Conservation (phyloP, 2,329 filamentous ascomycete species). For the Epichloe bromicola region DNA sequence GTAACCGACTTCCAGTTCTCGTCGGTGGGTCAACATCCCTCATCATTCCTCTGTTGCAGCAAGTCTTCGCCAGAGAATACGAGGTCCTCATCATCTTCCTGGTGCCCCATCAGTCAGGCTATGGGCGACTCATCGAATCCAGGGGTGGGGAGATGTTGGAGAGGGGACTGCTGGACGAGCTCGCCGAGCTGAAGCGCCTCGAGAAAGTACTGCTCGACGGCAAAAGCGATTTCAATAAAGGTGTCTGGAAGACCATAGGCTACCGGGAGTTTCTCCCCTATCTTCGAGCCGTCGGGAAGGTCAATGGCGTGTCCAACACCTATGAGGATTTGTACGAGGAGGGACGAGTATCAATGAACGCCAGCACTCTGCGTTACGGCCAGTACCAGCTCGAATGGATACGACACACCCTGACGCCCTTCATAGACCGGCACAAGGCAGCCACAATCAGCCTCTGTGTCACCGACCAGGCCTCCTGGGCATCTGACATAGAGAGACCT, state of each 20-base stretch:
- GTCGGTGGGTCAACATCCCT: constrained; percentile 2
- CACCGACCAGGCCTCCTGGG: neutral
- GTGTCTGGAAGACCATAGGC: neutral
- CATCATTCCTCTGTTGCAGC: neutral
- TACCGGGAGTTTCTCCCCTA: neutral
- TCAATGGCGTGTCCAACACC: neutral
- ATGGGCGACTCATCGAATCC: neutral
- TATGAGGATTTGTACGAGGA: neutral
- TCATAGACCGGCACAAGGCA: neutral
- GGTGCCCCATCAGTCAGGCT: neutral
- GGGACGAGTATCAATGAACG: neutral
- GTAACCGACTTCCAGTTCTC: neutral
- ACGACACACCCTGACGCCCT: neutral
- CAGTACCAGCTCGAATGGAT: constrained; percentile 2
- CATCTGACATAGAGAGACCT: neutral
- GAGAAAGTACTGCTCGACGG: neutral
- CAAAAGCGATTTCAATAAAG: neutral
- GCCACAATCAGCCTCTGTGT: neutral
- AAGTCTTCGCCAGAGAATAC: neutral
- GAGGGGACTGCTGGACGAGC: neutral
- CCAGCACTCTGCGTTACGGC: constrained; percentile 1
- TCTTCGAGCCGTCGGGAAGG: neutral
- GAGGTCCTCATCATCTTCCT: neutral
- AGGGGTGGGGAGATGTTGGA: neutral
- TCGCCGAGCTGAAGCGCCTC: neutral